phyloP scores from a whole-genome alignment of 176 grass and related monocot species.

The Panicum miliaceum region DNA sequence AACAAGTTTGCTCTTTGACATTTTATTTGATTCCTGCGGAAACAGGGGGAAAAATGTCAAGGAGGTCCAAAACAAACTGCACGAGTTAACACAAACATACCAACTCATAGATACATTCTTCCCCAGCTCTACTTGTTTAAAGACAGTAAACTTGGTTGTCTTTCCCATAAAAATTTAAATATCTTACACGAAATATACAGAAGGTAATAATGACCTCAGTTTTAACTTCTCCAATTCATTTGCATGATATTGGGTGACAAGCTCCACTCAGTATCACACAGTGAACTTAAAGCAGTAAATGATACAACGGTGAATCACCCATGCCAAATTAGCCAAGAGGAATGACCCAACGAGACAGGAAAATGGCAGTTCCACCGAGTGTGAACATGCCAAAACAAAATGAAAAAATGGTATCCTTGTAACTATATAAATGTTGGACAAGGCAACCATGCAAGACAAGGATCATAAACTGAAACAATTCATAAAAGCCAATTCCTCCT shows the following conservation, averaged over 20 bases:
- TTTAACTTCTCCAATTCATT: constrained; percentile 7
- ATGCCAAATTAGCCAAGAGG: neutral
- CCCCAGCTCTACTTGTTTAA: neutral
- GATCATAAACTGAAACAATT: constrained; percentile 35
- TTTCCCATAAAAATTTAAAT: neutral
- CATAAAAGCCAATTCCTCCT: constrained; percentile 19
- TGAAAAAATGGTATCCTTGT: neutral
- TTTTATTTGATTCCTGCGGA: constrained; percentile 60
- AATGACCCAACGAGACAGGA: neutral
- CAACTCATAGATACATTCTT: neutral
- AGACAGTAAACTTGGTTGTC: neutral
- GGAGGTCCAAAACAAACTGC: constrained; percentile 30
- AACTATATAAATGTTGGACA: neutral
- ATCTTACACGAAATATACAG: neutral
- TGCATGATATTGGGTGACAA: neutral
- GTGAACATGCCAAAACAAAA: constrained; percentile 15
- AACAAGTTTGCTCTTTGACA: constrained; percentile 70
- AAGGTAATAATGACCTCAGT: neutral
- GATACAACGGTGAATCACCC: neutral
- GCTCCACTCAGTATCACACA: neutral
- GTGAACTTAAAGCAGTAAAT: constrained; percentile 8
- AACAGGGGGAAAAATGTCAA: constrained; percentile 13
- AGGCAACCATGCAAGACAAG: constrained; percentile 30
- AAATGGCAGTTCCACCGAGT: constrained; percentile 17
- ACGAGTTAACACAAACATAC: constrained; percentile 17